Evolutionary conservation across 2,329 filamentous ascomycete genomes (phyloP), one percentile per base, ranked within the genome.

Genomic region (Niveomyces coronatus): DNA sequence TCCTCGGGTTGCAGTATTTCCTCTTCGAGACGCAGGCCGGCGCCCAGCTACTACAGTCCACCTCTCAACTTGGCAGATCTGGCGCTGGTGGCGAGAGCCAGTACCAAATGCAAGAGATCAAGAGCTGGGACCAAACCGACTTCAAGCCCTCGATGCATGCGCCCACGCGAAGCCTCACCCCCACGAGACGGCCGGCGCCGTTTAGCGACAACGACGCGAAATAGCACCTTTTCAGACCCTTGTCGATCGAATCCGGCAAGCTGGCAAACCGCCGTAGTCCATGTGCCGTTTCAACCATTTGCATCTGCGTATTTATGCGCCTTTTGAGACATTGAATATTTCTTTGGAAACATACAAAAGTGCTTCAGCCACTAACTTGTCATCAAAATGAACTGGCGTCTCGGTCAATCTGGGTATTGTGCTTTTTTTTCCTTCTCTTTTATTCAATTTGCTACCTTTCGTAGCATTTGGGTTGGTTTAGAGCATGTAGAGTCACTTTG

Each of bases 1-100:
- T 83, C 45, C 67, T 91, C 31, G 85, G 83, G 2, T 56, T 81
- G 13, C 85, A 91, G 56, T 89, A 85, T 58, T 70, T 72, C 50
- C 65, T 80, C 60, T 87, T 82, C 56, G 79, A 43, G 37, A 43
- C 41, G 4, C 33, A 38, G 22, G 23, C 36, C 23, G 40, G 40
- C 22, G 40, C 40, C 9, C 32, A 41, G 26, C 28, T 41, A 23
- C 34, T 59, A 23, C 45, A 53, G 4, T 46, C 51, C 11, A 47
- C 49, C 28, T 16, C 20, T 13, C 23, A 11, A n/a, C 20, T 23
- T n/a, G n/a, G n/a, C n/a, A n/a, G n/a, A 11, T 35, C 24, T 20
- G 33, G 27, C 19, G 27, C 11, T 20, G 18, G 13, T 26, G 4
- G 15, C 19, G n/a, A n/a, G 24, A 23, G 31, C 24, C n/a, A 56